Base-by-base conservation (phyloP, 169 alveolate species). In the Plasmodium gaboni region DNA sequence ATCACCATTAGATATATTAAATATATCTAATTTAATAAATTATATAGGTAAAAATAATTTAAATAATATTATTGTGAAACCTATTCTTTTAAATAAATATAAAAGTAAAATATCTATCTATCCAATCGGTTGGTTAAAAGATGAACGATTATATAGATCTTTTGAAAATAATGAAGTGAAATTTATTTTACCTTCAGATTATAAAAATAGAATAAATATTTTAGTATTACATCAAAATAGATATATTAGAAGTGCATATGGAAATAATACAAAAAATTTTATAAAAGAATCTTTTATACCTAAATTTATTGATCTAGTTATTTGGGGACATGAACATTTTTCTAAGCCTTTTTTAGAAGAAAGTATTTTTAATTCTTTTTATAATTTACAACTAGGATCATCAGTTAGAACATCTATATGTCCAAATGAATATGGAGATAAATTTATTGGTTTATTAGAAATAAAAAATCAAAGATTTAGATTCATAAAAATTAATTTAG, bases 241-340 rank as follows among this genome's bases (percentile, higher is more conserved):
- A 72, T 95, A 93, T 59, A 96, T 97, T 92, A 98, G 98, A 10
- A 93, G 87, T 86, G 88, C 94, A 64, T 89, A 92, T 12, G 97
- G 98, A 32, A 93, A 92, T 38, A 73, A 95, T 53, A 87, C 96
- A 63, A 93, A 96, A 86, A 94, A 95, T 88, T 95, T 91, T 65
- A 87, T 97, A 10, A 95, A 96, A 64, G 98, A 97, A 71, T 95
- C 97, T 19, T 93, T 93, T 88, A 92, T 97, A 51, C 98, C 98
- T 2, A 93, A 91, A 7, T 97, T 96, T 87, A 89, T 97, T 48
- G 97, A 97, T 85, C 87, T 97, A 60, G 95, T 97, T 0, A 94
- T 97, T 22, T 97, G 99, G 98, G 99, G 99, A 10, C 99, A 98
- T 92, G 99, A 98, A 85, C 99, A 98, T 93, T 99, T 97, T 65